A percentile compares a stretch with the other conserved stretches of the same genome.
Evolutionary conservation across 2,329 filamentous ascomycete species (phyloP).

Genomic region (Albophoma yamanashiensis): DNA sequence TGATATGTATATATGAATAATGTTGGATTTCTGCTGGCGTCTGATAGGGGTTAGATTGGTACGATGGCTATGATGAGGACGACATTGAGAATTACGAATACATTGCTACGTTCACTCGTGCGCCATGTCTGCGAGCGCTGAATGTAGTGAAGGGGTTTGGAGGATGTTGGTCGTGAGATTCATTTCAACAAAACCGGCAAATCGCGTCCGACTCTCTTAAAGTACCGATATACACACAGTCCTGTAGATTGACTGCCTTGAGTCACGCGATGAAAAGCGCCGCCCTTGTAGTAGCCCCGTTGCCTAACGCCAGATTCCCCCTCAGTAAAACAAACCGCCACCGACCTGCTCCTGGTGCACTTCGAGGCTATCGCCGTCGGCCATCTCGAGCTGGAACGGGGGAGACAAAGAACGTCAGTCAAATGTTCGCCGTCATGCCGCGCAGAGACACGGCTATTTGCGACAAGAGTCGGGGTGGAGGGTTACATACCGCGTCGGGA

Average conservation of each 20-base stretch:
- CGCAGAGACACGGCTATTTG: not conserved
- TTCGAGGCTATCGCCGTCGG: slow-evolving; percentile 89
- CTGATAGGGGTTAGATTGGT: not conserved
- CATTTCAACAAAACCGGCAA: not conserved
- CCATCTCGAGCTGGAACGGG: slow-evolving; percentile 73
- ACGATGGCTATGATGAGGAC: not conserved
- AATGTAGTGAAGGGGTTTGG: not conserved
- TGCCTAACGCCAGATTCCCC: not conserved
- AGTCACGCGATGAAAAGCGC: not conserved
- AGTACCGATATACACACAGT: not conserved
- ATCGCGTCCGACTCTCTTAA: not conserved
- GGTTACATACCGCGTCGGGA: slow-evolving; percentile 67
- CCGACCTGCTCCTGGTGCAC: slow-evolving; percentile 98
- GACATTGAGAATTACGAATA: not conserved
- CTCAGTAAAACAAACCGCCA: slow-evolving; percentile 32
- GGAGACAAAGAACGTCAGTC: not conserved
- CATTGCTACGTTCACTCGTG: not conserved
- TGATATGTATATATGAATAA: slow-evolving; percentile 1
- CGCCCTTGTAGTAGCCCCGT: not conserved
- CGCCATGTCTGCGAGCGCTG: too few species aligned
- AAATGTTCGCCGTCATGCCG: too few species aligned
- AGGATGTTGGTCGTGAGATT: not conserved
- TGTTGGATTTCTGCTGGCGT: not conserved
- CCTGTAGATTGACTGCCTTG: not conserved
- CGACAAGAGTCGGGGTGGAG: not conserved